phyloP scores from a whole-genome alignment of 345 rosid species.

The Syzygium aromaticum region DNA sequence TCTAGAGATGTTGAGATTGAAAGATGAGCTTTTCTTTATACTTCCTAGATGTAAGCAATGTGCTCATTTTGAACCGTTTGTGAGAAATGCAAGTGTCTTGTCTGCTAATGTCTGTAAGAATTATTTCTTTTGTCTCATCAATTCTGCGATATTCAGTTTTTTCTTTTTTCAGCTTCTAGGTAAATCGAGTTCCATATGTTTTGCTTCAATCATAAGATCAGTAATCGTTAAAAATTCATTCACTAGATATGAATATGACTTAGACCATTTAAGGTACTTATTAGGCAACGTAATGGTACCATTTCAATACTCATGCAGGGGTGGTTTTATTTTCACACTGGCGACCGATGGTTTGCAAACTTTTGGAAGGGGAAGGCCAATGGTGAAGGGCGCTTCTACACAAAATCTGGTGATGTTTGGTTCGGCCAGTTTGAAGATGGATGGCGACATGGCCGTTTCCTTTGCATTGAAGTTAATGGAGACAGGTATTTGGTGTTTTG shows the following conservation, averaged over 20 bases:
- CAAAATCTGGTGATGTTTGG: slow-evolving; percentile 68
- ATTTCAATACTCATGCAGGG: slow-evolving; percentile 37
- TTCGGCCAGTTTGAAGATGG: slow-evolving; percentile 90
- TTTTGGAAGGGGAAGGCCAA: slow-evolving; percentile 98
- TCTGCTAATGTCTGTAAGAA: background rate
- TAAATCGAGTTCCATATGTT: background rate
- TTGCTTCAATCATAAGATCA: background rate
- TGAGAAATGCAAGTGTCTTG: background rate
- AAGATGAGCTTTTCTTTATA: background rate
- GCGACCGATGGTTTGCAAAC: slow-evolving; percentile 93
- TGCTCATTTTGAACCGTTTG: background rate
- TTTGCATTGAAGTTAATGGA: slow-evolving; percentile 69
- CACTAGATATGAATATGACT: background rate
- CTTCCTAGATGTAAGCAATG: background rate
- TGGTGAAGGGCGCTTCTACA: slow-evolving; percentile 92
- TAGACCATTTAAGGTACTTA: background rate
- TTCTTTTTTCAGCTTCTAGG: background rate
- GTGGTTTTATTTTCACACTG: slow-evolving; percentile 90
- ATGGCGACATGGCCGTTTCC: slow-evolving; percentile 79
- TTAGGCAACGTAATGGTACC: background rate
- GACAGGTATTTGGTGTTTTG: slow-evolving; percentile 38
- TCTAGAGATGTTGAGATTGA: background rate
- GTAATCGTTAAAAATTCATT: background rate
- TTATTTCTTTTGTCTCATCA: background rate
- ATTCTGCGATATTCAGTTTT: background rate